These are phyloP conservation scores for Crotalaria pallida DNA, from an alignment of 306 rosid genomes.

Conservation along the genomic window DNA sequence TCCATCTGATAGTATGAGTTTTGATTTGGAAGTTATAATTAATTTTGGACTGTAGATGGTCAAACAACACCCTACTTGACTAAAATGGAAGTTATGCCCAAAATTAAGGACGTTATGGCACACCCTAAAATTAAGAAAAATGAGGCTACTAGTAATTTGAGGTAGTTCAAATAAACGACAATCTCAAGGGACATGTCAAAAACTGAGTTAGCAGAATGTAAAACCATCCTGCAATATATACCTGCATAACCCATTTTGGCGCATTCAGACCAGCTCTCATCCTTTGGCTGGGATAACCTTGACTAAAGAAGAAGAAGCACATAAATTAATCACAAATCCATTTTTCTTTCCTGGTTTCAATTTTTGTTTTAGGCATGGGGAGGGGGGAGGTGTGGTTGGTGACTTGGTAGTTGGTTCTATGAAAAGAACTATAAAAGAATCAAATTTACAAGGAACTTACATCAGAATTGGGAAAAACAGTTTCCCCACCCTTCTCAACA, in stretches of 20 bases:
- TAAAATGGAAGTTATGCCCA: too few species aligned
- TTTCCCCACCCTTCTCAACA: slow-evolving; percentile 89
- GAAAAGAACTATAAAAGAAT: neutral
- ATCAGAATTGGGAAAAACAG: slow-evolving; percentile 72
- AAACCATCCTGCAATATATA: slow-evolving; percentile 22
- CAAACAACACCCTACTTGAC: too few species aligned
- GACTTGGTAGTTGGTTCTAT: neutral
- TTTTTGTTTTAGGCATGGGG: too few species aligned
- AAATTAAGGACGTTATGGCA: too few species aligned
- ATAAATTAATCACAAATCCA: neutral
- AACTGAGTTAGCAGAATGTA: neutral
- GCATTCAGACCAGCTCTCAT: slow-evolving; percentile 59
- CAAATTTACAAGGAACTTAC: slow-evolving; percentile 37
- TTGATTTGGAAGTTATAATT: too few species aligned
- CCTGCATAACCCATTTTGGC: slow-evolving; percentile 82
- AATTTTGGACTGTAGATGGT: too few species aligned
- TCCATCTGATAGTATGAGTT: too few species aligned
- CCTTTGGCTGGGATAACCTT: slow-evolving; percentile 42
- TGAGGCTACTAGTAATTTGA: too few species aligned
- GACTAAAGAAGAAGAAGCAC: slow-evolving; percentile 34
- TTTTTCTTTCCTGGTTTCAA: neutral
- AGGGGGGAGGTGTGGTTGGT: too few species aligned
- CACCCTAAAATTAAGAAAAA: too few species aligned
- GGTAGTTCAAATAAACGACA: neutral
- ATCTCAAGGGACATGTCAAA: neutral